phyloP scores from a whole-genome alignment of 2,329 filamentous ascomycete genomes.

The Colletotrichum godetiae region DNA sequence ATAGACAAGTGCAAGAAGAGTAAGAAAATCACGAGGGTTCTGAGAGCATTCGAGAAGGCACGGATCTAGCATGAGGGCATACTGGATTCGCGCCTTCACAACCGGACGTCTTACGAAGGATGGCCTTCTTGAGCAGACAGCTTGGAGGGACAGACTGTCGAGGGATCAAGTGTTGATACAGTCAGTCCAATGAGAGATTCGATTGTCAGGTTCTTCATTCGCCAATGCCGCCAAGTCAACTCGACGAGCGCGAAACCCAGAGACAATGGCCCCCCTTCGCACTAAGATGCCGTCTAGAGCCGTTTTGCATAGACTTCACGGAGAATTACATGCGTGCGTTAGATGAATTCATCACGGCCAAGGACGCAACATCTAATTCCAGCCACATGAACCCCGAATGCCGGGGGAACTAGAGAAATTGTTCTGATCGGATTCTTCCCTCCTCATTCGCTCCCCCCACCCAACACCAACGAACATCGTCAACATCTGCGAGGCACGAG shows the following conservation, averaged over 20 bases:
- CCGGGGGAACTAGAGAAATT: not conserved
- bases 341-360: not conserved
- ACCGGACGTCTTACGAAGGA: not conserved
- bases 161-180: not conserved
- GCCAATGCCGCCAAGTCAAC: not conserved
- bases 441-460: not conserved
- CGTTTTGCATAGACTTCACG: not conserved
- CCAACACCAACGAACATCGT: not conserved
- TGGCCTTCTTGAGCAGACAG: not conserved
- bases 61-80: not conserved
- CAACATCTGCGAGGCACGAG: not conserved
- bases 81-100: not conserved
- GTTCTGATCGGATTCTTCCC: not conserved
- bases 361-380: slow-evolving; percentile 2
- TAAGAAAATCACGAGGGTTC: not conserved
- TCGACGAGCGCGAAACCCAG: not conserved
- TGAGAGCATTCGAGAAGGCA: not conserved
- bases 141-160: not conserved
- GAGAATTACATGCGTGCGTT: not conserved
- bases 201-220: not conserved
- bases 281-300: not conserved
- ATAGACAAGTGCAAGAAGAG: not conserved
- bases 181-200: not conserved
- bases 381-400: not conserved
- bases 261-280: not conserved